Evolutionary conservation across 306 rosid genomes (phyloP).

Genomic region (Fragaria ananassa): DNA sequence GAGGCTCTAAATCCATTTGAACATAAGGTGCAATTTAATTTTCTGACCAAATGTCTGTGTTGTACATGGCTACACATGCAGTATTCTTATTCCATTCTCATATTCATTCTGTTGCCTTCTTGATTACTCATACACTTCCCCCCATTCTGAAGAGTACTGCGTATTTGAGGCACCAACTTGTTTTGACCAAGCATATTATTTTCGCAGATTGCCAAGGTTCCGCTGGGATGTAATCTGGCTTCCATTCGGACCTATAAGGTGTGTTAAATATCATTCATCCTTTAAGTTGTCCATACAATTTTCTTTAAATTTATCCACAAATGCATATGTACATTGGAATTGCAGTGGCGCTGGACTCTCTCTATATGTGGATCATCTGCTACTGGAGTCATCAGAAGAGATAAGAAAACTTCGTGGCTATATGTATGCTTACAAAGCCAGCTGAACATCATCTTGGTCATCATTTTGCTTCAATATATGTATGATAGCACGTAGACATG

Average conservation of each 20-base stretch:
- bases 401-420: slow-evolving; percentile 71
- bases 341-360: slow-evolving; percentile 75
- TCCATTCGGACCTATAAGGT: slow-evolving; percentile 87
- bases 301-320: background rate
- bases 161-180: background rate
- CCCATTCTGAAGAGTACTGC: background rate
- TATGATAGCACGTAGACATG: background rate
- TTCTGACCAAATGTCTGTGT: background rate
- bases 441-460: slow-evolving; percentile 26
- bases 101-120: slow-evolving; percentile 12
- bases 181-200: background rate
- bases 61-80: background rate
- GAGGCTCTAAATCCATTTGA: background rate
- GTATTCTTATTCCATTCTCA: background rate
- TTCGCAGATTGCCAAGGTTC: slow-evolving; percentile 66
- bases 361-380: slow-evolving; percentile 77
- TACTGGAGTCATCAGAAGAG: slow-evolving; percentile 70
- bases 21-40: background rate
- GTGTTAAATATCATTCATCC: slow-evolving; percentile 23
- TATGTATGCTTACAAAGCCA: slow-evolving; percentile 80
- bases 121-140: slow-evolving; percentile 5
- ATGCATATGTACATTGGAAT: slow-evolving; percentile 10
- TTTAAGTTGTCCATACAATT: slow-evolving; percentile 1
- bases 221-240: slow-evolving; percentile 91
- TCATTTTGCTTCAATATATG: background rate